Evolutionary conservation across 345 rosid genomes (phyloP), one percentile per base, ranked within the genome.

Genomic region (Sisymbrium irio): DNA sequence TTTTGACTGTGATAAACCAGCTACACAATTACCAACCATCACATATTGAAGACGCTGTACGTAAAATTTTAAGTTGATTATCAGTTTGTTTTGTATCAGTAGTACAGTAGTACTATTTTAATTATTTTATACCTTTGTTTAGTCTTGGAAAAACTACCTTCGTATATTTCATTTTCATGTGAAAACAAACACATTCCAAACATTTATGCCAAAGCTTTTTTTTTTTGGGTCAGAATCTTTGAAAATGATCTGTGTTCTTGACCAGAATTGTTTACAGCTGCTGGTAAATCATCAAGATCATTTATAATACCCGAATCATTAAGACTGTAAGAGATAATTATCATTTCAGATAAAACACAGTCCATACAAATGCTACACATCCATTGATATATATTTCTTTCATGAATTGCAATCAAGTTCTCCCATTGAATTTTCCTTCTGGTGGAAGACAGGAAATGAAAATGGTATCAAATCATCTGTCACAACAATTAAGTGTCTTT

Each of bases 401-500:
- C 3, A 28, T 37, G 37, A 56, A 71, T 58, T 58, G 72, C 72
- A 77, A 71, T 65, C 77, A 77, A 71, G 62, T 46, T 36, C 25
- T 49, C 47, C 3, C 42, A 32, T 71, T 42, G 69, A 68, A 69
- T 69, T 69, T 40, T 47, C 28, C 42, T 60, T 64, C 49, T 37
- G 63, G 58, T 47, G 78, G 81, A 57, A 61, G 73, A 67, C 65
- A 71, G 44, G 64, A 56, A 71, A 77, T 61, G 75, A 56, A 75
- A 54, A 78, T 78, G 77, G 66, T 67, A 74, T 81, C 84, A 78
- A 78, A 81, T 81, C 84, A 77, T 46, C 42, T 54, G 71, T 69
- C 71, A 76, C 13, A 18, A 32, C 42, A 63, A 36, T 49, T 25
- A 41, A 55, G 56, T 42, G 44, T 28, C 22, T 69, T 69, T 69